A percentile compares a stretch with the other conserved stretches of the same genome.
phyloP scores from a whole-genome alignment of 2,329 filamentous ascomycete species.

The Alternaria triticina region DNA sequence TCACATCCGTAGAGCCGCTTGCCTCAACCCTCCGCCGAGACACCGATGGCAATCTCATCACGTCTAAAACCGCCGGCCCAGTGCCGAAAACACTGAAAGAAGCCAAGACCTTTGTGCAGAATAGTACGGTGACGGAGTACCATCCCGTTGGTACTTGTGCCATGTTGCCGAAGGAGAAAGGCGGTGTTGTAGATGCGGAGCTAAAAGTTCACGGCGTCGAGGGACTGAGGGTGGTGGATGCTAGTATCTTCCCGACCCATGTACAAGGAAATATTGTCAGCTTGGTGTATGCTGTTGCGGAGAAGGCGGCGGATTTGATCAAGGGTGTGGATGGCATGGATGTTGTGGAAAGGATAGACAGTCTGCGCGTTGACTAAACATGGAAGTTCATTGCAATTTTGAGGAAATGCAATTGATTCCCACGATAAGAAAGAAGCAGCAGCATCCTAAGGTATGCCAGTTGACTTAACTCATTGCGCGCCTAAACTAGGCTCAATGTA shows the following conservation, averaged over 20 bases:
- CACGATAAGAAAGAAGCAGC: neutral
- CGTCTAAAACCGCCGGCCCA: slow-evolving; percentile 15
- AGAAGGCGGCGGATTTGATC: slow-evolving; percentile 36
- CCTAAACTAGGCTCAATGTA: neutral
- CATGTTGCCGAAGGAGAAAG: slow-evolving; percentile 36
- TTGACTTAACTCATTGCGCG: neutral
- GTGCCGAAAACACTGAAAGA: slow-evolving; percentile 20
- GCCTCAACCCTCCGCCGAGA: neutral
- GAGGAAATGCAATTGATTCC: neutral
- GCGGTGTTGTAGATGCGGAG: slow-evolving; percentile 39
- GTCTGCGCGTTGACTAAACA: neutral
- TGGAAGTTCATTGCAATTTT: neutral
- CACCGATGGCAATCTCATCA: neutral
- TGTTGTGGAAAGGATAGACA: neutral
- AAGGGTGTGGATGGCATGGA: neutral
- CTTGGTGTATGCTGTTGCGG: slow-evolving; percentile 35
- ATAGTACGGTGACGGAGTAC: slow-evolving; percentile 26
- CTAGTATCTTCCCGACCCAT: slow-evolving; percentile 33
- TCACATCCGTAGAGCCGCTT: slow-evolving; percentile 1
- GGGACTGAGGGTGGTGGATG: slow-evolving; percentile 38
- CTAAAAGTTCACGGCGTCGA: slow-evolving; percentile 38
- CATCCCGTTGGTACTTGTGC: slow-evolving; percentile 45
- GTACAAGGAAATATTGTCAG: slow-evolving; percentile 26
- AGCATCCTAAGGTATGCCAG: neutral
- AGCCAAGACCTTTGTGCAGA: slow-evolving; percentile 16